Evolutionary conservation across 2,329 filamentous ascomycete genomes (phyloP).

Genomic region (Trichoderma asperellum): DNA sequence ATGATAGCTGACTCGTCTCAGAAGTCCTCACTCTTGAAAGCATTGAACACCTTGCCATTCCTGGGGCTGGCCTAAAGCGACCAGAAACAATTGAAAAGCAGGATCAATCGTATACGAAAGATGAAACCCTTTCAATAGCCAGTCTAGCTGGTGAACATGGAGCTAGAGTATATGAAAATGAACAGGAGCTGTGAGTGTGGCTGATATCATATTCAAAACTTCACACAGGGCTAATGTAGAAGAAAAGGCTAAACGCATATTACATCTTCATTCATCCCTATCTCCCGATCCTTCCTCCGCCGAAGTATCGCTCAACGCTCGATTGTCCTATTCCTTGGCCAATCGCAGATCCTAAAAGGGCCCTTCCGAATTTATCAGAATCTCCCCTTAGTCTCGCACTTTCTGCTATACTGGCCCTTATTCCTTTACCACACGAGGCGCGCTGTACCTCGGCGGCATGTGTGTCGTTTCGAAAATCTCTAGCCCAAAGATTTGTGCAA

Average conservation of each 20-base stretch:
- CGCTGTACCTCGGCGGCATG: background rate
- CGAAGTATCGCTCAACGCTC: background rate
- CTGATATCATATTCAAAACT: background rate
- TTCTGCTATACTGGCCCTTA: slow-evolving; percentile 5
- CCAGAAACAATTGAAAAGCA: background rate
- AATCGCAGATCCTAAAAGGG: background rate
- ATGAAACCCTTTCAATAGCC: background rate
- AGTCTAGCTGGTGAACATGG: background rate
- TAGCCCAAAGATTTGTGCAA: slow-evolving; percentile 1
- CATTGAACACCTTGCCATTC: background rate
- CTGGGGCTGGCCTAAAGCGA: background rate
- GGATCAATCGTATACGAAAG: background rate
- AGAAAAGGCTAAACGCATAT: slow-evolving; percentile 13
- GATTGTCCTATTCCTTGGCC: background rate
- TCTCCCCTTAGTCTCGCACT: slow-evolving; percentile 5
- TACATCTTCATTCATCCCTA: slow-evolving; percentile 13
- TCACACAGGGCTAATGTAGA: background rate
- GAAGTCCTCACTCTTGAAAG: background rate
- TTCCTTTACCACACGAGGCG: slow-evolving; percentile 1
- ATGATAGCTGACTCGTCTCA: background rate
- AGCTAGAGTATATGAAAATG: slow-evolving; percentile 1
- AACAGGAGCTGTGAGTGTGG: background rate
- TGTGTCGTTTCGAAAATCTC: slow-evolving; percentile 8
- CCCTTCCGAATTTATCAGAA: background rate
- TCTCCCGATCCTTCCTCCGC: slow-evolving; percentile 6